Conservation (phyloP, 2,329 filamentous ascomycete genomes). For the Aspergillus sergii region DNA sequence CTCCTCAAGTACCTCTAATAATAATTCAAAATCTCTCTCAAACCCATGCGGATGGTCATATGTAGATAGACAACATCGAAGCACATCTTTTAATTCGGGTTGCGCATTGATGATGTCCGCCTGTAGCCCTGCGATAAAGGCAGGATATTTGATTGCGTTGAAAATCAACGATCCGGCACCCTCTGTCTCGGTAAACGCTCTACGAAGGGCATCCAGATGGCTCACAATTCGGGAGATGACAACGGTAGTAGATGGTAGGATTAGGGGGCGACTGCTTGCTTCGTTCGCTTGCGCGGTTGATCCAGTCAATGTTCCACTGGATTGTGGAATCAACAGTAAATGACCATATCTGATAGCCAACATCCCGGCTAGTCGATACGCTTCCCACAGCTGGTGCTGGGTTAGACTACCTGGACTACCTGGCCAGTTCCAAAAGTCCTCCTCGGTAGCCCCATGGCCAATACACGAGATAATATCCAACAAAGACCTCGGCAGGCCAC, state of each 20-base stretch:
- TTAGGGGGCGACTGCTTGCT: background rate
- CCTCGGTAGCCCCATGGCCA: slow-evolving; percentile 25
- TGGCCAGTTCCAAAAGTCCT: slow-evolving; percentile 34
- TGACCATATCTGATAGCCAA: slow-evolving; percentile 23
- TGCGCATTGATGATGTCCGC: slow-evolving; percentile 18
- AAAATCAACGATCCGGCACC: slow-evolving; percentile 20
- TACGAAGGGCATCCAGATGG: slow-evolving; percentile 28
- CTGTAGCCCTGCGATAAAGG: slow-evolving; percentile 24
- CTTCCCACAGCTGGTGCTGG: slow-evolving; percentile 35
- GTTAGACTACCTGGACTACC: slow-evolving; percentile 28
- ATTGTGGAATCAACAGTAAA: background rate
- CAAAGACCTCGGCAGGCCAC: slow-evolving; percentile 30
- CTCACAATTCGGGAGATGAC: slow-evolving; percentile 28
- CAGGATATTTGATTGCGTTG: slow-evolving; percentile 31
- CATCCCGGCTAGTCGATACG: slow-evolving; percentile 31
- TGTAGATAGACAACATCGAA: slow-evolving; percentile 12
- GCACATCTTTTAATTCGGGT: slow-evolving; percentile 20
- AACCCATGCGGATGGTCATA: background rate
- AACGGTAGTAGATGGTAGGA: slow-evolving; percentile 17
- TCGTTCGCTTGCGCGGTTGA: background rate
- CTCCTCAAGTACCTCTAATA: slow-evolving; percentile 25
- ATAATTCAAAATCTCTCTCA: background rate
- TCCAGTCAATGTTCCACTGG: background rate
- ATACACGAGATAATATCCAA: slow-evolving; percentile 32
- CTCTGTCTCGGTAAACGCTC: slow-evolving; percentile 19